A percentile compares a stretch with the other conserved stretches of the same genome.
These are phyloP conservation scores for Rhizodiscina lignyota DNA, from an alignment of 495 filamentous ascomycete genomes.

Conservation along the genomic window DNA sequence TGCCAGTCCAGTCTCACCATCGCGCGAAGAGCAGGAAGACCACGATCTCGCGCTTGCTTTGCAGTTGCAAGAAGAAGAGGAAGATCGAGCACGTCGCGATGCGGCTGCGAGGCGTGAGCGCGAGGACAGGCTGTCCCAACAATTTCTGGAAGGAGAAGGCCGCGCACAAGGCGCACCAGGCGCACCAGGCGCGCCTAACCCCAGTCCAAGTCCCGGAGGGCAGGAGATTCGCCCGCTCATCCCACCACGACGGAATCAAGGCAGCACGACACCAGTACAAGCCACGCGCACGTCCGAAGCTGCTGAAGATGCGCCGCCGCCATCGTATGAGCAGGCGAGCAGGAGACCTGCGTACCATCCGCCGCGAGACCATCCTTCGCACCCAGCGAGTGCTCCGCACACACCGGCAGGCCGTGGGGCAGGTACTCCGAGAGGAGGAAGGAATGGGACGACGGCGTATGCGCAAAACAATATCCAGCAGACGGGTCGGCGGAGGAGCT, in stretches of 20 bases:
- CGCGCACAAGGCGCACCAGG: slow-evolving; percentile 7
- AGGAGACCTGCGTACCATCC: slow-evolving; percentile 45
- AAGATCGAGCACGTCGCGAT: slow-evolving; percentile 41
- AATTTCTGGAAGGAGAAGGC: slow-evolving; percentile 26
- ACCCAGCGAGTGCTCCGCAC: slow-evolving; percentile 25
- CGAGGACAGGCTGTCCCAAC: slow-evolving; percentile 31
- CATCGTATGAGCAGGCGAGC: slow-evolving; percentile 69
- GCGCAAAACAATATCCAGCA: neutral
- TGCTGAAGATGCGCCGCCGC: slow-evolving; percentile 48
- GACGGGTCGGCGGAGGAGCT: neutral
- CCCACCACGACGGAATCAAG: slow-evolving; percentile 20
- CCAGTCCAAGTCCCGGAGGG: neutral
- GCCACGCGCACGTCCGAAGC: no score
- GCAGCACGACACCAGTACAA: slow-evolving; percentile 9
- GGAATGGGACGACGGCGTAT: neutral
- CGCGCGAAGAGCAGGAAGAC: slow-evolving; percentile 49
- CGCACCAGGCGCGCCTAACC: slow-evolving; percentile 5
- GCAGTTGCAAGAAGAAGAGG: slow-evolving; percentile 72
- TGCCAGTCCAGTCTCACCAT: no score
- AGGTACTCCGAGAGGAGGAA: no score
- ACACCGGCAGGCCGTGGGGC: no score
- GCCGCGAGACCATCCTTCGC: slow-evolving; percentile 38
- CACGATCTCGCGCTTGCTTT: slow-evolving; percentile 63
- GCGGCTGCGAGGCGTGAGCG: slow-evolving; percentile 20
- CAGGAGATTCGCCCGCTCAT: slow-evolving; percentile 15